Percentiles rank a stretch among this genome's conserved stretches.
These are phyloP conservation scores for Scutellaria baicalensis DNA, from an alignment of 257 asterid species.

Conservation along the genomic window DNA sequence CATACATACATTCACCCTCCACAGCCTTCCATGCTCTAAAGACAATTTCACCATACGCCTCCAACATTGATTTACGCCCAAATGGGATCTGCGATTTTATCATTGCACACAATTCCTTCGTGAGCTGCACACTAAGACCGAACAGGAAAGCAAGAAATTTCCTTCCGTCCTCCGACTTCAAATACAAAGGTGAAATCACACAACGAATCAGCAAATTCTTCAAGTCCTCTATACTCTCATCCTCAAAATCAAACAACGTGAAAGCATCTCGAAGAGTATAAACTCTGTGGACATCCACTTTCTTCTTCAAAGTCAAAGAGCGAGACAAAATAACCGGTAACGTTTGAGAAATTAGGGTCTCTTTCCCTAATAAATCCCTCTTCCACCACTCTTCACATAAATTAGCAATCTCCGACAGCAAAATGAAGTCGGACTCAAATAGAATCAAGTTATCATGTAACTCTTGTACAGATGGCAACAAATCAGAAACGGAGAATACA, in stretches of 20 bases:
- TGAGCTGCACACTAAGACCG: constrained; percentile 62
- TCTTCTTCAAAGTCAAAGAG: constrained; percentile 77
- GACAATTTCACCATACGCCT: constrained; percentile 83
- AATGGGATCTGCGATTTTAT: constrained; percentile 84
- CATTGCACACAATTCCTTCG: constrained; percentile 86
- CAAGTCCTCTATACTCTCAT: constrained; percentile 93
- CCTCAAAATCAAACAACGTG: constrained; percentile 86
- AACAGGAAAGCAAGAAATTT: constrained; percentile 72
- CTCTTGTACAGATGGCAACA: constrained; percentile 51
- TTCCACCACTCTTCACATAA: constrained; percentile 99
- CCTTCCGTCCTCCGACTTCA: constrained; percentile 87
- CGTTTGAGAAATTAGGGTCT: constrained; percentile 68
- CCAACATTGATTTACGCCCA: constrained; percentile 73
- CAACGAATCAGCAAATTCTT: constrained; percentile 78
- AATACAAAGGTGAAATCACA: constrained; percentile 72
- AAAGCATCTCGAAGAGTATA: constrained; percentile 72
- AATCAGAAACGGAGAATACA: constrained; percentile 43
- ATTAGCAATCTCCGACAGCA: constrained; percentile 66
- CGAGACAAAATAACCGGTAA: constrained; percentile 76
- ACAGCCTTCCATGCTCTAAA: constrained; percentile 77
- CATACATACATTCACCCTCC: constrained; percentile 56
- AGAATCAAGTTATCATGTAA: constrained; percentile 70
- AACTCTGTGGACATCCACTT: constrained; percentile 78
- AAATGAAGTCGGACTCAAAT: constrained; percentile 54
- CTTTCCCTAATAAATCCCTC: constrained; percentile 60